Base-by-base conservation (phyloP, 2,329 filamentous ascomycete genomes). In the Fusarium sp. region DNA sequence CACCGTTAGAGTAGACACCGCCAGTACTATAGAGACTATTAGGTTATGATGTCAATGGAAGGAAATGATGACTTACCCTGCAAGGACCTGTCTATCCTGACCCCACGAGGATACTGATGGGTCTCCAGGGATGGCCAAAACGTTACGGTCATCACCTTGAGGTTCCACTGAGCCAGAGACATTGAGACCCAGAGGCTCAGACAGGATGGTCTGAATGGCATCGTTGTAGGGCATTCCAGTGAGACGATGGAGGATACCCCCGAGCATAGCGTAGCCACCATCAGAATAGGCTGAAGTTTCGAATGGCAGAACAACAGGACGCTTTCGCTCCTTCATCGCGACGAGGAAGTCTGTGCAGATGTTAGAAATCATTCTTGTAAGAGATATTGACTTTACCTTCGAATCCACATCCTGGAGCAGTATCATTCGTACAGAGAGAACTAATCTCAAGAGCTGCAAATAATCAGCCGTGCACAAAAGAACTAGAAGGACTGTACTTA, bases 251-350 rank as follows among this genome's bases (percentile, higher is more conserved):
- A 76, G 60, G 0, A 76, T 34, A 2, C 47, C 11, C 0, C 65
- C 65, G 0, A 76, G 48, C 11, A 75, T 27, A 4, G 49, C 58
- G 20, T 54, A 76, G 0, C 72, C 75, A 5, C 43, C 71, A 27
- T 75, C 73, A 0, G 74, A 76, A n/a, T 76, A 76, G 0, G 65
- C 38, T 4, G 65, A 69, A 65, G 44, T 74, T 62, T 22, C 51
- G 24, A 52, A 73, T 1, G 72, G 54, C 2, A 57, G n/a, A 13
- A 48, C 43, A 0, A 70, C 62, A 6, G 72, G 70, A 9, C 22
- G 61, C 13, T 70, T 72, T 1, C 8, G 13, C 24, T 72, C 51
- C 1, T 66, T 61, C 62, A 73, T 73, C 3, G 27, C 63, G 0
- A 25, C 20, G 1, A 73, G 24, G 3, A 73, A 56, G 0, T 16